A percentile compares a stretch with the other conserved stretches of the same genome.
Evolutionary conservation across 352 stramenopile species (phyloP).

Genomic region (Phytophthora sp.): DNA sequence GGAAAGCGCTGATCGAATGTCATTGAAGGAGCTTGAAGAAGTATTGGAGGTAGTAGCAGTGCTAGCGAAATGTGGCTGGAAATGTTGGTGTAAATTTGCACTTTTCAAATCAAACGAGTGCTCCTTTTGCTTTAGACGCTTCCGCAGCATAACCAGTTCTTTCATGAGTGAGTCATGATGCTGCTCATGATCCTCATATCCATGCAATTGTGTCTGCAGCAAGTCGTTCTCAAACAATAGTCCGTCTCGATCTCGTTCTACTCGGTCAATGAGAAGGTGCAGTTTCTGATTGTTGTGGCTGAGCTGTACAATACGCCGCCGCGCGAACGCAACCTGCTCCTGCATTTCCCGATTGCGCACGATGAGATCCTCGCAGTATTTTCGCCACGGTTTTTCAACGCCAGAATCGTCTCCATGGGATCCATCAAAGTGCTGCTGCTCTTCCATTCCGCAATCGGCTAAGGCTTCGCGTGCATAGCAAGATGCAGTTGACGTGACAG

Average conservation of each 20-base stretch:
- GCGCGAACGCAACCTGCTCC: conserved; percentile 69
- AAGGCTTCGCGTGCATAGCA: conserved; percentile 12
- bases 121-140: conserved; percentile 46
- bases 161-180: conserved; percentile 75
- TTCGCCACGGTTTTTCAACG: conserved; percentile 62
- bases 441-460: conserved; percentile 13
- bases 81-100: conserved; percentile 8
- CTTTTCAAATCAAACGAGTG: conserved; percentile 3
- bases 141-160: conserved; percentile 56
- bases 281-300: conserved; percentile 87
- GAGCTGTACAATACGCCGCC: conserved; percentile 67
- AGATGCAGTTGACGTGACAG: conserved; percentile 13
- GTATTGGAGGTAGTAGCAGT: neutral
- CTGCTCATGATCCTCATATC: conserved; percentile 67
- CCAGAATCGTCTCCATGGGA: conserved; percentile 19
- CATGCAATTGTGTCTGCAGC: conserved; percentile 75
- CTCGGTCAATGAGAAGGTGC: conserved; percentile 80
- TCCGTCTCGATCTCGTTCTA: conserved; percentile 83
- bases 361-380: conserved; percentile 79
- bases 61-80: neutral
- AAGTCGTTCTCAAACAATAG: conserved; percentile 86
- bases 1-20: conserved; percentile 35
- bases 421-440: conserved; percentile 21
- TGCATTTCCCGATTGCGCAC: conserved; percentile 79
- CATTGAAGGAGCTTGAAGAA: conserved; percentile 27